These are phyloP conservation scores for Curvularia eragrostidis DNA, from an alignment of 2,329 filamentous ascomycete species.

Conservation along the genomic window DNA sequence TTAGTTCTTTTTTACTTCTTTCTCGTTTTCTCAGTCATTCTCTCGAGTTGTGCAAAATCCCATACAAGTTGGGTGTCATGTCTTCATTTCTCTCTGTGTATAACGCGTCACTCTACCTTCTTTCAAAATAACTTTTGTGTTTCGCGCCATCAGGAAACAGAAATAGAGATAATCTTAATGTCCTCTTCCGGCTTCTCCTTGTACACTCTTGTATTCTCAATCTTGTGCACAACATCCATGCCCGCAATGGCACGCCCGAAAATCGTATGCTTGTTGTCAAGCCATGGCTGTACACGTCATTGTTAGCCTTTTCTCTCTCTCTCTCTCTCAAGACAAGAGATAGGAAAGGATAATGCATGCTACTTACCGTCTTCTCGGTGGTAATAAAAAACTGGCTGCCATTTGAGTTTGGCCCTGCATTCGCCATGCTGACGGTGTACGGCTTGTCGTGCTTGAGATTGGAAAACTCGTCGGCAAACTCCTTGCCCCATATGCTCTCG, in stretches of 20 bases:
- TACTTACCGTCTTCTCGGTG: slow-evolving; percentile 85
- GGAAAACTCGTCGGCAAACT: slow-evolving; percentile 94
- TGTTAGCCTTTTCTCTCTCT: slow-evolving; percentile 31
- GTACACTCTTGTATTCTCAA: slow-evolving; percentile 86
- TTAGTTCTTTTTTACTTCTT: not conserved
- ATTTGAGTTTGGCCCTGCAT: slow-evolving; percentile 93
- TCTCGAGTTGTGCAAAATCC: not conserved
- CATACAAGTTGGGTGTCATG: too few relatives aligned
- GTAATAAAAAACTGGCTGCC: slow-evolving; percentile 98
- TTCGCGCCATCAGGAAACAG: slow-evolving; percentile 34
- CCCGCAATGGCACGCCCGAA: slow-evolving; percentile 91
- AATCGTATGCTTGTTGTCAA: slow-evolving; percentile 95
- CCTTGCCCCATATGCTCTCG: slow-evolving; percentile 89
- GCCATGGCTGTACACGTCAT: slow-evolving; percentile 70
- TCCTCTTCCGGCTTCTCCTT: slow-evolving; percentile 96
- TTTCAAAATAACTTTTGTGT: not conserved
- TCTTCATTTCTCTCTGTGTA: too few relatives aligned
- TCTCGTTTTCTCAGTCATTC: not conserved
- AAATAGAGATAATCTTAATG: slow-evolving; percentile 94
- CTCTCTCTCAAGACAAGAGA: not conserved
- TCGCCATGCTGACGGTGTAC: slow-evolving; percentile 97
- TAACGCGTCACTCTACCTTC: not conserved
- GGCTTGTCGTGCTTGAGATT: slow-evolving; percentile 92
- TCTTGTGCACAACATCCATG: slow-evolving; percentile 92
- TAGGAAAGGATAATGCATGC: not conserved